phyloP scores from a whole-genome alignment of 345 rosid genomes.

The Boechera stricta region DNA sequence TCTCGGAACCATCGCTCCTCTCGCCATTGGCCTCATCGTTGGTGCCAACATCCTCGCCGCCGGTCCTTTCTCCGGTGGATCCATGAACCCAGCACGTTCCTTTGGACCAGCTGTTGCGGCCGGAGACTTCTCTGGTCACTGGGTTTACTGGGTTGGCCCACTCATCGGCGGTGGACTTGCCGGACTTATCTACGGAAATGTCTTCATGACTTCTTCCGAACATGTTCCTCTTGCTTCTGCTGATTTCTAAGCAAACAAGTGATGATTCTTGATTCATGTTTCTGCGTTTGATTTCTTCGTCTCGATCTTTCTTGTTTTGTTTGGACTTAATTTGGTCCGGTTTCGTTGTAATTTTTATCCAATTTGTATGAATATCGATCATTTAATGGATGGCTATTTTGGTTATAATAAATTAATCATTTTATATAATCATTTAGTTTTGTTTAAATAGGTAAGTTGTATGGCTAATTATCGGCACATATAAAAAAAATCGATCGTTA shows the following conservation, averaged over 20 bases:
- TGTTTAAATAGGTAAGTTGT: neutral
- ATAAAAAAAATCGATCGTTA: neutral
- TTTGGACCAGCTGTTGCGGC: constrained; percentile 93
- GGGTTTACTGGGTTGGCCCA: constrained; percentile 97
- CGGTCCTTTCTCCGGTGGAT: constrained; percentile 96
- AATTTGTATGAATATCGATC: constrained; percentile 35
- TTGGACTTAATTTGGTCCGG: neutral
- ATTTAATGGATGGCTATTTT: constrained; percentile 24
- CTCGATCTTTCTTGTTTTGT: constrained; percentile 19
- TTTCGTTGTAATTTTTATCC: constrained; percentile 28
- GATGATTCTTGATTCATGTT: constrained; percentile 35
- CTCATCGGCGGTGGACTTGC: constrained; percentile 91
- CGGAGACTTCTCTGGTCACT: constrained; percentile 83
- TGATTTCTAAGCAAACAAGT: constrained; percentile 38
- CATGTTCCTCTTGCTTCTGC: constrained; percentile 54
- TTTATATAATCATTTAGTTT: neutral
- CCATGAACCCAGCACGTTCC: constrained; percentile 98
- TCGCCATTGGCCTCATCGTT: constrained; percentile 90
- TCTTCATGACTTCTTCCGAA: constrained; percentile 58
- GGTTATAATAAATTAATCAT: neutral
- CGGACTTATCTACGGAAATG: constrained; percentile 70
- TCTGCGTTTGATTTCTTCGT: constrained; percentile 24
- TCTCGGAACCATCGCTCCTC: constrained; percentile 85
- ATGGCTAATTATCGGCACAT: constrained; percentile 22
- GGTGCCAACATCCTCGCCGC: constrained; percentile 97